Base-by-base conservation (phyloP, 352 stramenopile genomes). In the Aphanomyces cochlioides region DNA sequence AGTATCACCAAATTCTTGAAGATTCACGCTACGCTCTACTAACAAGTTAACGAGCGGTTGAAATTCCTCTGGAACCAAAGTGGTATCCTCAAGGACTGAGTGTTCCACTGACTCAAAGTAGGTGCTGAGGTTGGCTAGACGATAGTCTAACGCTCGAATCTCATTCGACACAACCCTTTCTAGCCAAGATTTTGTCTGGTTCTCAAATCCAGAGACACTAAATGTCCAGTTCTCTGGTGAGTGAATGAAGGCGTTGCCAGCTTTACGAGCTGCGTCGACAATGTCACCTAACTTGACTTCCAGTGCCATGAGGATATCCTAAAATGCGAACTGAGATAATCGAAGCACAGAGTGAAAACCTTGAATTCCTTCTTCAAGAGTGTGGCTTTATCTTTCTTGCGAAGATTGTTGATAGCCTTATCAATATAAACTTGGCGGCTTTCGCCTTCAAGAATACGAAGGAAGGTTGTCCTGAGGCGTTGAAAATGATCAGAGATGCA, bases 231-330 rank as follows among this genome's bases (percentile, higher is more conserved):
- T 41, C n/a, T 28, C 60, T n/a, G 41, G 50, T 7, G 64, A 17
- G 15, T n/a, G 45, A 8, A 70, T 8, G 53, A 70, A 70, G 12
- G 7, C 47, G 54, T 70, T 70, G 37, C 40, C 64, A 7, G 50
- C 7, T 17, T 53, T 38, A 15, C 64, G 38, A 6, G 53, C 15
- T 10, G 36, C 19, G 40, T 70, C 64, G n/a, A 70, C 64, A 38
- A 63, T 63, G 40, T 70, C 64, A n/a, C 64, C 64, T 7, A 70
- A n/a, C 12, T 12, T n/a, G 5, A 70, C 64, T 70, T 70, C 64
- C 3, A 70, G 64, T 12, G 50, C 47, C 4, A 41, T 61, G 12
- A 45, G 5, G 15, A 63, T 36, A 3, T 61, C 37, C 64, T 70
- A 70, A 3, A 12, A 4, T 12, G 37, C 1, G 17, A 15, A 3